Percentiles rank a stretch among this genome's conserved stretches.
Evolutionary conservation across 2,329 filamentous ascomycete genomes (phyloP).

Genomic region (Stenocarpella maydis): DNA sequence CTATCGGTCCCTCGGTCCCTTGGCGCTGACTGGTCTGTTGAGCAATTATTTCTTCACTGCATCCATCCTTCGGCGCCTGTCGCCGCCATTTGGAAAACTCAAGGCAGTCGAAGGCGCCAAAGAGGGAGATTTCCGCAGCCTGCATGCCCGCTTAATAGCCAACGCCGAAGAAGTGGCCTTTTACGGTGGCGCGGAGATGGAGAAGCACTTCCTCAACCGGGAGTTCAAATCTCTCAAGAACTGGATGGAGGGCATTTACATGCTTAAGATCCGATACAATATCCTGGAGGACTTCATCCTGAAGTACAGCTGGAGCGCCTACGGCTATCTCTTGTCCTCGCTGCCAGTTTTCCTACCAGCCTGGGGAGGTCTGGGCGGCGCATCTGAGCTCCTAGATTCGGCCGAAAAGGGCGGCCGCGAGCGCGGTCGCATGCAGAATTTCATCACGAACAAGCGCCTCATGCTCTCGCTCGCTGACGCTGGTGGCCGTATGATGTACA

Average conservation of each 20-base stretch:
- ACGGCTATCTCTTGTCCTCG: conserved; percentile 92
- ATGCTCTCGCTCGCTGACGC: conserved; percentile 98
- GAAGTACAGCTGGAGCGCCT: conserved; percentile 98
- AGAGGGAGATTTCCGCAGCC: conserved; percentile 91
- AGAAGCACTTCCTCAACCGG: conserved; percentile 89
- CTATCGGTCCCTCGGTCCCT: conserved; percentile 86
- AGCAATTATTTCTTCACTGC: conserved; percentile 96
- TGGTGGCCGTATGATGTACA: conserved; percentile 99
- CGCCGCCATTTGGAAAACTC: conserved; percentile 94
- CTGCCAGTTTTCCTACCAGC: conserved; percentile 93
- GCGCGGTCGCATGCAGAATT: conserved; percentile 92
- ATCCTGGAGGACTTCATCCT: conserved; percentile 98
- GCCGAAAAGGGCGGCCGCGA: conserved; percentile 66
- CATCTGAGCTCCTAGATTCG: conserved; percentile 68
- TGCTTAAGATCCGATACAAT: conserved; percentile 97
- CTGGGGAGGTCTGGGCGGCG: conserved; percentile 86
- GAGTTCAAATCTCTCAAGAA: conserved; percentile 92
- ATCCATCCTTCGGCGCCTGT: conserved; percentile 85
- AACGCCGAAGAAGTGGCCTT: conserved; percentile 99
- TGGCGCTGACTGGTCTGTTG: conserved; percentile 85
- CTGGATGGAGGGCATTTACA: conserved; percentile 99
- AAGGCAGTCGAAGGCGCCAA: conserved; percentile 95
- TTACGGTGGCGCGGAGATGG: conserved; percentile 94
- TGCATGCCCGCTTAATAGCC: conserved; percentile 91
- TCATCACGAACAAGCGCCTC: conserved; percentile 98